Conservation (phyloP, 179 eudicot species). For the Camellia oleifera region DNA sequence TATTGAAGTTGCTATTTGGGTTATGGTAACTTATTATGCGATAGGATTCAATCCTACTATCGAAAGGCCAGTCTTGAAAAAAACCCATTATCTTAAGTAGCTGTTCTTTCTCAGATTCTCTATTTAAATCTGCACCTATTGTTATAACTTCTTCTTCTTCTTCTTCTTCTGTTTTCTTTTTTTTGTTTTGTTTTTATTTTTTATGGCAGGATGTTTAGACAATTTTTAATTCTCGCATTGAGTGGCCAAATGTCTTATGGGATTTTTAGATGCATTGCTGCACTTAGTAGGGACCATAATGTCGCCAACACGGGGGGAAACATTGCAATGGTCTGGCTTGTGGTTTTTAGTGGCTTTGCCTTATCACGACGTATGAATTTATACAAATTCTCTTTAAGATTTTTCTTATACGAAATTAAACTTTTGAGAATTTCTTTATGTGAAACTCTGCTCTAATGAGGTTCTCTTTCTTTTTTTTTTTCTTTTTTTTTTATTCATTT, state of each 20-base stretch:
- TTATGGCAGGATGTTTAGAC: constrained; percentile 45
- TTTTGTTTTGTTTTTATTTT: background rate
- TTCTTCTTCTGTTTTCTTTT: too few relatives aligned
- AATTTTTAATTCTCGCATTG: constrained; percentile 41
- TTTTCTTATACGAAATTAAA: background rate
- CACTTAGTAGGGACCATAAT: constrained; percentile 57
- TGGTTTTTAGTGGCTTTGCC: constrained; percentile 51
- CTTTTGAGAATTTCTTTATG: background rate
- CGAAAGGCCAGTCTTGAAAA: constrained; percentile 20
- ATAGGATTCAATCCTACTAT: constrained; percentile 45
- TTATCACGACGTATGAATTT: constrained; percentile 40
- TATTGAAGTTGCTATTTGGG: constrained; percentile 37
- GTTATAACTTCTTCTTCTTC: too few relatives aligned
- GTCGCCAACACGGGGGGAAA: constrained; percentile 52
- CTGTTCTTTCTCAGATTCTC: too few relatives aligned
- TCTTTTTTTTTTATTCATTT: background rate
- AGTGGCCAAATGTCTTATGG: constrained; percentile 49
- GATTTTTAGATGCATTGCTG: constrained; percentile 55
- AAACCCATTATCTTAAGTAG: too few relatives aligned
- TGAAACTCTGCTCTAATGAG: background rate
- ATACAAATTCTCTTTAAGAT: background rate
- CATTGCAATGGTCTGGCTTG: constrained; percentile 38
- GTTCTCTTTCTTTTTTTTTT: background rate
- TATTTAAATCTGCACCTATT: too few relatives aligned
- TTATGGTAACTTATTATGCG: constrained; percentile 34